Conservation (phyloP, 805 yeast genomes). For the Nakazawaea ishiwadae region DNA sequence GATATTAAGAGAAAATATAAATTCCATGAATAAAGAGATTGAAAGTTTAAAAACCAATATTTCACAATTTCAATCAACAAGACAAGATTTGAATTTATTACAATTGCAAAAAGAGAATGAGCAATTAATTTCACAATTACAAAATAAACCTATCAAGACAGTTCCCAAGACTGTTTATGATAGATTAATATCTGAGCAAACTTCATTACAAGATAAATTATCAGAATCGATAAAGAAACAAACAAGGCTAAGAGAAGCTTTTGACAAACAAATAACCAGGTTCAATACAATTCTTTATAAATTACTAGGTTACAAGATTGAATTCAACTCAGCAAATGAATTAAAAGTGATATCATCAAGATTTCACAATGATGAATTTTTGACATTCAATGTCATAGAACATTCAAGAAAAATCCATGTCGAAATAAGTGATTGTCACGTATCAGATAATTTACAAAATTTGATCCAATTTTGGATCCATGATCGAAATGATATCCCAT, state of each 20-base stretch:
- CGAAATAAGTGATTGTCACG: no score
- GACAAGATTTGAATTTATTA: neutral
- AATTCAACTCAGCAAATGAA: constrained; percentile 54
- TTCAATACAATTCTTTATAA: constrained; percentile 63
- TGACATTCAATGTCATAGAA: constrained; percentile 16
- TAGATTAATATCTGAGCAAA: constrained; percentile 50
- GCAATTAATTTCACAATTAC: neutral
- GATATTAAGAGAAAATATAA: neutral
- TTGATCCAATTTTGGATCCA: constrained; percentile 63
- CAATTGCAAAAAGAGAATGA: neutral
- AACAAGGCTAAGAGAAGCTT: constrained; percentile 51
- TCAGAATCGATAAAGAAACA: constrained; percentile 47
- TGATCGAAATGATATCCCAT: constrained; percentile 66
- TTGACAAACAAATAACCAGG: constrained; percentile 63
- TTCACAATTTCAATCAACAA: neutral
- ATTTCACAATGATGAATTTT: constrained; percentile 24
- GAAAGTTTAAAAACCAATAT: neutral
- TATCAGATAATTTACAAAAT: constrained; percentile 41
- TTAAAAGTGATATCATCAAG: constrained; percentile 46
- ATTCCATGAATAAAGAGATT: neutral
- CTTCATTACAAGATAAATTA: constrained; percentile 40
- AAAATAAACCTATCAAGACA: constrained; percentile 19
- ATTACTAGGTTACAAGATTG: constrained; percentile 69
- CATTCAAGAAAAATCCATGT: constrained; percentile 15
- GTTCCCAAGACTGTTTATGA: constrained; percentile 65